Percentiles rank a stretch among this genome's conserved stretches.
Conservation (phyloP, 2,329 filamentous ascomycete species). For the Trichoderma brevicompactum region DNA sequence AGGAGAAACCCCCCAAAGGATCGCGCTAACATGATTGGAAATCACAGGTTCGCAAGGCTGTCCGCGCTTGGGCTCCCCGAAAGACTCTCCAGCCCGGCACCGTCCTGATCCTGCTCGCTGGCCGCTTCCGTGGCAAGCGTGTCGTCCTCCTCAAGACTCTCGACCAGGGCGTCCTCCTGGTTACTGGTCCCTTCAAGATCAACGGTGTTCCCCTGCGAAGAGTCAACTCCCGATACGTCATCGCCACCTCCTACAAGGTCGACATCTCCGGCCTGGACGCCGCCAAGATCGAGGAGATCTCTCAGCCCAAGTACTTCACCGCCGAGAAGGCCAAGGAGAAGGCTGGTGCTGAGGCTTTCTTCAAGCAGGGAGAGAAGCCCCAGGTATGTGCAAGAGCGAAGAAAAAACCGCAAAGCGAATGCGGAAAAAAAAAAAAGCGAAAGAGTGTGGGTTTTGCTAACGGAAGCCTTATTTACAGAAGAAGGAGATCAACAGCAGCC, state of each 20-base stretch:
- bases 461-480: constrained; percentile 64
- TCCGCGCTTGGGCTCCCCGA: constrained; percentile 86
- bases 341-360: constrained; percentile 97
- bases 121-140: constrained; percentile 99
- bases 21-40: constrained; percentile 39
- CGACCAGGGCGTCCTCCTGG: constrained; percentile 95
- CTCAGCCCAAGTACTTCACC: constrained; percentile 88
- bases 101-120: constrained; percentile 98
- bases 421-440: constrained; percentile 7
- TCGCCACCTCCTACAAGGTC: constrained; percentile 85
- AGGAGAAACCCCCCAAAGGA: background rate
- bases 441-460: constrained; percentile 34
- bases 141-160: constrained; percentile 98
- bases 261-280: constrained; percentile 84
- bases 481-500: constrained; percentile 92
- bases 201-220: constrained; percentile 97
- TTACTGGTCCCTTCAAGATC: constrained; percentile 99
- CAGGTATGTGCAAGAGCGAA: constrained; percentile 67
- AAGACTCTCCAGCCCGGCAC: constrained; percentile 90
- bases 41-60: constrained; percentile 86
- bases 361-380: constrained; percentile 98
- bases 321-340: constrained; percentile 95
- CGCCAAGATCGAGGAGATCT: constrained; percentile 83
- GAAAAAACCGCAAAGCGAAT: background rate
- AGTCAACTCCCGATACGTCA: constrained; percentile 92